These are phyloP conservation scores for Spirogloea muscicola DNA, from an alignment of 139 green algal species.

Conservation along the genomic window DNA sequence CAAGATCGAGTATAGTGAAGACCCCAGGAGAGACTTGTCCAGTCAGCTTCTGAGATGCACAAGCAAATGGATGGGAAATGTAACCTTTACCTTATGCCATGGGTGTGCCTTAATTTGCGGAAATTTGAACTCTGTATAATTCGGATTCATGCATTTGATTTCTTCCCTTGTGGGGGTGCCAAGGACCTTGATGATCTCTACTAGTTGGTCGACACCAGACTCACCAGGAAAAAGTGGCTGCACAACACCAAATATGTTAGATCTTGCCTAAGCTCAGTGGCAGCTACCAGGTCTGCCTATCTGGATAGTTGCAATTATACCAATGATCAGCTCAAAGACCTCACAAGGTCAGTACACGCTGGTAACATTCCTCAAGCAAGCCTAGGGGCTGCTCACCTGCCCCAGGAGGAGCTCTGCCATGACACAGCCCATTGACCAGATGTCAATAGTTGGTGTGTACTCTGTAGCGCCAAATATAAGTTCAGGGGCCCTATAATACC, in stretches of 20 bases:
- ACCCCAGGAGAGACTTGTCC: too few species aligned
- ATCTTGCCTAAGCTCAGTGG: too few species aligned
- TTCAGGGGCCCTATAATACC: slow-evolving; percentile 94
- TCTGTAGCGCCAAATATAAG: slow-evolving; percentile 98
- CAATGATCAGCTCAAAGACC: too few species aligned
- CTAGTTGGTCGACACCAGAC: slow-evolving; percentile 96
- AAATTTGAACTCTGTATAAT: slow-evolving; percentile 99
- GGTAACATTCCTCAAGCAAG: background rate
- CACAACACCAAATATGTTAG: slow-evolving; percentile 8
- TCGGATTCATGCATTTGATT: slow-evolving; percentile 98
- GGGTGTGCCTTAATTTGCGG: slow-evolving; percentile 94
- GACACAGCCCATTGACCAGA: slow-evolving; percentile 97
- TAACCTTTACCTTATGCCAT: slow-evolving; percentile 80
- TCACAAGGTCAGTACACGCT: slow-evolving; percentile 18
- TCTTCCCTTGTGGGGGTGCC: slow-evolving; percentile 90
- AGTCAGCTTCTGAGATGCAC: background rate
- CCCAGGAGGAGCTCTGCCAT: slow-evolving; percentile 97
- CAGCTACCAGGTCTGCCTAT: too few species aligned
- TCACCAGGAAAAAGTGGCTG: slow-evolving; percentile 71
- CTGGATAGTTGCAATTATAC: too few species aligned
- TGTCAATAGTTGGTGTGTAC: slow-evolving; percentile 97
- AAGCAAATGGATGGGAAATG: background rate
- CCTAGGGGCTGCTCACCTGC: slow-evolving; percentile 17
- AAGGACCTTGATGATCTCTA: slow-evolving; percentile 99
- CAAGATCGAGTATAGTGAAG: too few species aligned